A percentile compares a stretch with the other conserved stretches of the same genome.
These are phyloP conservation scores for Cymbomonas tetramitiformis DNA, from an alignment of 139 green algal species.

Conservation along the genomic window DNA sequence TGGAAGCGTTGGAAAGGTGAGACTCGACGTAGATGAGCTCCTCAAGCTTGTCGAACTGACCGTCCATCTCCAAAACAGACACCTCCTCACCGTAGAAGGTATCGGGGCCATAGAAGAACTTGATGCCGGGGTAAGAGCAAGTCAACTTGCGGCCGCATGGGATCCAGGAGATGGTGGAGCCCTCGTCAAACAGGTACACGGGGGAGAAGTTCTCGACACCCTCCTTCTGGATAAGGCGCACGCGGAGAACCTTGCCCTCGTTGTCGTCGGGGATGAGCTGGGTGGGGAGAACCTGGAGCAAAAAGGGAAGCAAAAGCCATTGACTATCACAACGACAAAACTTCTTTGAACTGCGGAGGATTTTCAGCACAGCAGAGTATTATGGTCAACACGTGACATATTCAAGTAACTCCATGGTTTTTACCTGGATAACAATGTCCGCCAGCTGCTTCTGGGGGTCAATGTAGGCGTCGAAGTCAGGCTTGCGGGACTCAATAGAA, in stretches of 20 bases:
- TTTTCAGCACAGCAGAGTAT: background rate
- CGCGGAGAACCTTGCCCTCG: conserved; percentile 94
- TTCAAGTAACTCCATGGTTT: too few species aligned
- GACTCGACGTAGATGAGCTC: conserved; percentile 99
- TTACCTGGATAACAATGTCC: conserved; percentile 94
- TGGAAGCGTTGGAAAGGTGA: conserved; percentile 86
- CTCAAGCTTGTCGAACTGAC: conserved; percentile 98
- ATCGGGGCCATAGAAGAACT: conserved; percentile 54
- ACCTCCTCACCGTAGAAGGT: conserved; percentile 83
- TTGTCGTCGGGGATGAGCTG: conserved; percentile 96
- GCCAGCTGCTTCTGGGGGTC: conserved; percentile 97
- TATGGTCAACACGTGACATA: conserved; percentile 8
- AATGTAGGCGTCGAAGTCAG: conserved; percentile 97
- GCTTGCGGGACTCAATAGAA: conserved; percentile 91
- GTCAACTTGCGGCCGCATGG: conserved; percentile 98
- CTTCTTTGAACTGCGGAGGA: too few species aligned
- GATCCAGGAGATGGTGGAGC: conserved; percentile 97
- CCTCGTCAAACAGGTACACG: conserved; percentile 94
- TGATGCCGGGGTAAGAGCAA: conserved; percentile 91
- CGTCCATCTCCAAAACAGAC: conserved; percentile 91
- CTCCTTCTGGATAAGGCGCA: conserved; percentile 99
- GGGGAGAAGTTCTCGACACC: conserved; percentile 70
- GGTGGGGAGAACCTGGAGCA: conserved; percentile 96
- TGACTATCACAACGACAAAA: too few species aligned
- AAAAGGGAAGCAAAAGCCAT: too few species aligned